Conservation (phyloP, 2,329 filamentous ascomycete species). For the Dothideomycetidae sp. region DNA sequence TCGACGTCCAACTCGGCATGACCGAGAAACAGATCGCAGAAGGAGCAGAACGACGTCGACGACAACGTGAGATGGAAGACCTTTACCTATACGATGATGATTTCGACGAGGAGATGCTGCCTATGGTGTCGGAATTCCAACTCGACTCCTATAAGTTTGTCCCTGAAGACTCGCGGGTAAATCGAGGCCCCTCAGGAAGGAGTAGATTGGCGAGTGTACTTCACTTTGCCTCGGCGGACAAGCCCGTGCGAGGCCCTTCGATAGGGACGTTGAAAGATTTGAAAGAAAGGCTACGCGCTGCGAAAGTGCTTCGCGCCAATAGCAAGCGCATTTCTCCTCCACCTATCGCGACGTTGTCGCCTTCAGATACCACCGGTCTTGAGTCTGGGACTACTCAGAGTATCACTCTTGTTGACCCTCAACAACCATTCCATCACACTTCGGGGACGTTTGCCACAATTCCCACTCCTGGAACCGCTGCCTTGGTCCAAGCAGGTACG, state of each 20-base stretch:
- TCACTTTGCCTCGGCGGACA: conserved; percentile 8
- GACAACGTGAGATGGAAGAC: conserved; percentile 12
- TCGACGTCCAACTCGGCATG: conserved; percentile 10
- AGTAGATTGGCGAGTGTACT: conserved; percentile 9
- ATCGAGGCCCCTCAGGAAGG: conserved; percentile 11
- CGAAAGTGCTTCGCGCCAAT: no score
- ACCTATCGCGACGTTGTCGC: no score
- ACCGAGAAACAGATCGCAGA: conserved; percentile 11
- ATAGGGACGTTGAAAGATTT: conserved; percentile 7
- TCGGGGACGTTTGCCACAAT: conserved; percentile 35
- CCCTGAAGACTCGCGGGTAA: conserved; percentile 10
- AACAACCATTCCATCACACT: conserved; percentile 25
- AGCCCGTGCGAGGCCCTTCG: conserved; percentile 3
- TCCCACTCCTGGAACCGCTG: no score
- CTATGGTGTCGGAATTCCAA: conserved; percentile 12
- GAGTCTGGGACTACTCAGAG: no score
- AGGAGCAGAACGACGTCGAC: conserved; percentile 9
- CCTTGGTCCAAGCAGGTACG: no score
- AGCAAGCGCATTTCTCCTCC: no score
- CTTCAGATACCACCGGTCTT: no score
- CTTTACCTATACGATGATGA: not conserved
- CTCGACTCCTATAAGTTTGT: conserved; percentile 15
- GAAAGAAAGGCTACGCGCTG: conserved; percentile 5
- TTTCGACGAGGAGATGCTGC: conserved; percentile 10
- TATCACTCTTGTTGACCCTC: conserved; percentile 25